Evolutionary conservation across 805 yeast genomes (phyloP).

Genomic region (Candida sakaeoensis): DNA sequence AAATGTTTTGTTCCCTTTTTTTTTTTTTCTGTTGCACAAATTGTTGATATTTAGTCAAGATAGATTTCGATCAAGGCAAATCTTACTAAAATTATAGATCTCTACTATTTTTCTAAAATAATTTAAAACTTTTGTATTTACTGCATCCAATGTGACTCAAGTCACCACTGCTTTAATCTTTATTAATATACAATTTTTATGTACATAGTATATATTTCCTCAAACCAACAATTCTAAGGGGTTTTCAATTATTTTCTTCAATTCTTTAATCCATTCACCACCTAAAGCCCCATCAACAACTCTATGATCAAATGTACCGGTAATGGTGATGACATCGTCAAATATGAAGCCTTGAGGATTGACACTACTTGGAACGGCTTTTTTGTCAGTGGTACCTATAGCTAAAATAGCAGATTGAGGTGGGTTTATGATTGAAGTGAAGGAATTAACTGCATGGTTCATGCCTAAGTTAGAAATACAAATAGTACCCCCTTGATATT

Average conservation of each 20-base stretch:
- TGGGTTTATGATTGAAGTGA: slow-evolving; percentile 97
- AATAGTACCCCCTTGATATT: slow-evolving; percentile 98
- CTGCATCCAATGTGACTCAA: too few species aligned
- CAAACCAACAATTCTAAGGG: slow-evolving; percentile 90
- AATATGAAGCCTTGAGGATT: slow-evolving; percentile 89
- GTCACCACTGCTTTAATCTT: neutral
- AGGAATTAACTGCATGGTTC: slow-evolving; percentile 89
- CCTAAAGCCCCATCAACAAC: slow-evolving; percentile 97
- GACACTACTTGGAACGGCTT: slow-evolving; percentile 88
- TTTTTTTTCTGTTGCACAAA: slow-evolving; percentile 1
- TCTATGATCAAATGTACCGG: slow-evolving; percentile 98
- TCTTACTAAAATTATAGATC: too few species aligned
- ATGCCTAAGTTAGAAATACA: slow-evolving; percentile 98
- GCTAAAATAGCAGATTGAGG: slow-evolving; percentile 96
- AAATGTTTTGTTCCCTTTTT: neutral
- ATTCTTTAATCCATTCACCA: slow-evolving; percentile 92
- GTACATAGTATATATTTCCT: slow-evolving; percentile 10
- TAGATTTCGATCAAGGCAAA: too few species aligned
- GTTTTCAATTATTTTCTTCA: slow-evolving; percentile 89
- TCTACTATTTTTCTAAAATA: too few species aligned
- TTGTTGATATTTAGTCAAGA: too few species aligned
- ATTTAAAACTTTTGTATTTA: too few species aligned
- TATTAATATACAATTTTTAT: neutral
- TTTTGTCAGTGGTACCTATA: slow-evolving; percentile 87
- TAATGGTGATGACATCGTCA: slow-evolving; percentile 85